These are phyloP conservation scores for Thymus mandschuricus DNA, from an alignment of 257 asterid species.

Conservation along the genomic window DNA sequence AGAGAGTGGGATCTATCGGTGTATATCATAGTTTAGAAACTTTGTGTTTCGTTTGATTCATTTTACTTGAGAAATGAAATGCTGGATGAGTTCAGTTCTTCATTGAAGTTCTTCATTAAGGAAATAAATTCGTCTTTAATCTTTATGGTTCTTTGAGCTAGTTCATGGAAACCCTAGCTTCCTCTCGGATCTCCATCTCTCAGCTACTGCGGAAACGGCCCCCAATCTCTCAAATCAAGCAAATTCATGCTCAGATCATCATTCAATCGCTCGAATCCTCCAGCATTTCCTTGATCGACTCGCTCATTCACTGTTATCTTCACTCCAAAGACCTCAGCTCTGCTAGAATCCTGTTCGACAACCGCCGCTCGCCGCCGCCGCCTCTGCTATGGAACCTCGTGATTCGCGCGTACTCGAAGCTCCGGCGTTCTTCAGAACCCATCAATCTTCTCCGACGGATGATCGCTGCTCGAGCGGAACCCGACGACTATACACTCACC, in stretches of 20 bases:
- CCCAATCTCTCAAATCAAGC: conserved; percentile 47
- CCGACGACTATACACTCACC: conserved; percentile 71
- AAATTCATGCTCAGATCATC: conserved; percentile 76
- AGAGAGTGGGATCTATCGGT: too few relatives aligned
- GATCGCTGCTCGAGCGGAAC: conserved; percentile 42
- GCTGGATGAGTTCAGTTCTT: too few relatives aligned
- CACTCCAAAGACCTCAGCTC: conserved; percentile 38
- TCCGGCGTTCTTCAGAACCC: conserved; percentile 47
- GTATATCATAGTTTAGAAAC: too few relatives aligned
- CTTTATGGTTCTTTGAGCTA: too few relatives aligned
- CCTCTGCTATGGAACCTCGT: conserved; percentile 65
- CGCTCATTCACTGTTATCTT: conserved; percentile 76
- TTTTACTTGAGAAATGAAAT: too few relatives aligned
- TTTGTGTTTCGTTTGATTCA: too few relatives aligned
- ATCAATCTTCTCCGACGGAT: conserved; percentile 52
- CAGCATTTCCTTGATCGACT: conserved; percentile 41
- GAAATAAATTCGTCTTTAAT: too few relatives aligned
- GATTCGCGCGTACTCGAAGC: conserved; percentile 65
- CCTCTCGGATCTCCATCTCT: conserved; percentile 40
- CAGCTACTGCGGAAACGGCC: conserved; percentile 58
- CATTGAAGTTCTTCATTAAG: too few relatives aligned
- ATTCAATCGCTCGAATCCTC: conserved; percentile 35
- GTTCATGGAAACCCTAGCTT: conserved; percentile 33
- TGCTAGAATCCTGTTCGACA: conserved; percentile 52
- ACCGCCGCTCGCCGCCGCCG: conserved; percentile 56